A percentile compares a stretch with the other conserved stretches of the same genome.
Conservation (phyloP, 257 asterid genomes). For the Ehretia macrophylla region DNA sequence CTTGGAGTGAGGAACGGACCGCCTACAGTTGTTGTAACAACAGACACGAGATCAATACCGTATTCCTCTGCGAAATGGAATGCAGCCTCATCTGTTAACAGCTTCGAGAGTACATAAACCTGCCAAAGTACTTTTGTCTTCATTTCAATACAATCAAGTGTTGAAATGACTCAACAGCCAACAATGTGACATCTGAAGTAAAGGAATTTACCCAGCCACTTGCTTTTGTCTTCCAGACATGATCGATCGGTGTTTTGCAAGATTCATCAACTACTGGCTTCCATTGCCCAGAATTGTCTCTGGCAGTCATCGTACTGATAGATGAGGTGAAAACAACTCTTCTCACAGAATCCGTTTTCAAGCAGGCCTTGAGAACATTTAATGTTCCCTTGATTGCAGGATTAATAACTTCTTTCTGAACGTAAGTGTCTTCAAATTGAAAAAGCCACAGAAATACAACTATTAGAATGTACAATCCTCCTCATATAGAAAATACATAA, state of each 20-base stretch:
- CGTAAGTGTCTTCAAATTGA: slow-evolving; percentile 39
- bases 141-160: slow-evolving; percentile 2
- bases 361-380: slow-evolving; percentile 68
- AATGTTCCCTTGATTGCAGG: slow-evolving; percentile 67
- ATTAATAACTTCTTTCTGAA: slow-evolving; percentile 40
- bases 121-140: slow-evolving; percentile 12
- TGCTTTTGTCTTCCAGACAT: slow-evolving; percentile 56
- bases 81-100: slow-evolving; percentile 71
- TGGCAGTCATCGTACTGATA: slow-evolving; percentile 77
- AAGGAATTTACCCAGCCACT: slow-evolving; percentile 72
- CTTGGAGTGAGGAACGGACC: slow-evolving; percentile 75
- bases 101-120: slow-evolving; percentile 70
- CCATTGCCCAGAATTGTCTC: slow-evolving; percentile 55
- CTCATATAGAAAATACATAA: no score
- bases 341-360: slow-evolving; percentile 38
- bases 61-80: slow-evolving; percentile 59
- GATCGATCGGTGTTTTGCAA: slow-evolving; percentile 43
- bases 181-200: background rate
- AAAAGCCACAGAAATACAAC: slow-evolving; percentile 6
- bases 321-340: slow-evolving; percentile 74
- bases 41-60: slow-evolving; percentile 58
- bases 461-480: background rate
- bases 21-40: slow-evolving; percentile 67
- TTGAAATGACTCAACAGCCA: background rate
- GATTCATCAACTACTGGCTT: slow-evolving; percentile 60